Percentiles rank a stretch among this genome's conserved stretches.
Evolutionary conservation across 331 rosid species (phyloP).

Genomic region (Acacia concinna): DNA sequence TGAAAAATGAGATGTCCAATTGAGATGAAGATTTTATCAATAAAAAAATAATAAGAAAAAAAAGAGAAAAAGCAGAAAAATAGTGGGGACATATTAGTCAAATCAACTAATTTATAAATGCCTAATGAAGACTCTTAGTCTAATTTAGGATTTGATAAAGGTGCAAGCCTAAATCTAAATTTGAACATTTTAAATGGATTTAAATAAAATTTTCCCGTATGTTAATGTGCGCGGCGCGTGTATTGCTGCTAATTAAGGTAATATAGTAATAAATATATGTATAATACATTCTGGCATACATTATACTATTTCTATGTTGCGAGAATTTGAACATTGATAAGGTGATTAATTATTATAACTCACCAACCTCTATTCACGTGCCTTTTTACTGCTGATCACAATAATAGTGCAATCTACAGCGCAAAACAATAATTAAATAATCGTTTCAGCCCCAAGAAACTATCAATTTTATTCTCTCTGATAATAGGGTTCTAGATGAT

Average conservation of each 20-base stretch:
- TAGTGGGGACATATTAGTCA: no score
- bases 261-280: neutral
- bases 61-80: no score
- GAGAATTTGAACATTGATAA: constrained; percentile 31
- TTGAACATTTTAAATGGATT: no score
- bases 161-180: no score
- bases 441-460: constrained; percentile 27
- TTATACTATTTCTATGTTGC: neutral
- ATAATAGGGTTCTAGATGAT: constrained; percentile 2
- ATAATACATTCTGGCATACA: neutral
- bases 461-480: constrained; percentile 3
- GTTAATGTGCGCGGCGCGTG: no score
- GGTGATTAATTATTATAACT: constrained; percentile 27
- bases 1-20: no score
- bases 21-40: no score
- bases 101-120: no score
- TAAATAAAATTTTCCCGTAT: no score
- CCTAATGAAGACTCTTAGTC: no score
- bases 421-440: constrained; percentile 5
- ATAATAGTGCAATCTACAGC: constrained; percentile 44
- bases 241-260: neutral
- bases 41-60: no score
- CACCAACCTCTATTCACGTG: constrained; percentile 57
- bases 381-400: constrained; percentile 48
- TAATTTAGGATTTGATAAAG: no score